These are phyloP conservation scores for Quercus gilva DNA, from an alignment of 306 rosid species.

Conservation along the genomic window DNA sequence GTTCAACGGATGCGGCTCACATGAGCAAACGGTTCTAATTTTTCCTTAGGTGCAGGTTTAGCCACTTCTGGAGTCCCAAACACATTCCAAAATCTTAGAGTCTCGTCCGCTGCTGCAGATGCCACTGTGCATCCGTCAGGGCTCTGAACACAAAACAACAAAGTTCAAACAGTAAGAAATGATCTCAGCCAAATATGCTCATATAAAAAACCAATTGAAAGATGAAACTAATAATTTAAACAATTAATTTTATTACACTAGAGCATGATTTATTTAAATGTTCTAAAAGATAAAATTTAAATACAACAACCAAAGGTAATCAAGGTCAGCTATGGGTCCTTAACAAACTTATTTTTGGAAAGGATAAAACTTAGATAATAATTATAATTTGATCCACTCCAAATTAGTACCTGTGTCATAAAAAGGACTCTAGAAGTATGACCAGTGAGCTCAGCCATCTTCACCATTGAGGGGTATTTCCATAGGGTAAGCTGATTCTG, in stretches of 20 bases:
- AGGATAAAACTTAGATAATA: no score
- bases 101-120: constrained; percentile 54
- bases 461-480: constrained; percentile 83
- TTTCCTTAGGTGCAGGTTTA: constrained; percentile 26
- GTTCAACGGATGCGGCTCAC: constrained; percentile 35
- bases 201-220: no score
- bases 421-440: constrained; percentile 75
- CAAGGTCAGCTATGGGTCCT: no score
- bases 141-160: constrained; percentile 16
- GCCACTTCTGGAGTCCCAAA: constrained; percentile 43
- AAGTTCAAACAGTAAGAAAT: no score
- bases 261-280: no score
- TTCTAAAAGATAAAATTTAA: no score
- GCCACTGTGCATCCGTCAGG: constrained; percentile 53
- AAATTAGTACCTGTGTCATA: constrained; percentile 30
- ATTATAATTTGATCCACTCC: no score
- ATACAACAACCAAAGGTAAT: no score
- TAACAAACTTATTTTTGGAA: no score
- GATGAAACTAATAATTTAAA: no score
- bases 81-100: constrained; percentile 47
- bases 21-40: constrained; percentile 32
- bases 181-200: no score
- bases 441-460: constrained; percentile 72
- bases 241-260: no score
- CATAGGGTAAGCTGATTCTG: constrained; percentile 73